phyloP scores from a whole-genome alignment of 768 basidiomycete genomes.

The Hericium erinaceus region DNA sequence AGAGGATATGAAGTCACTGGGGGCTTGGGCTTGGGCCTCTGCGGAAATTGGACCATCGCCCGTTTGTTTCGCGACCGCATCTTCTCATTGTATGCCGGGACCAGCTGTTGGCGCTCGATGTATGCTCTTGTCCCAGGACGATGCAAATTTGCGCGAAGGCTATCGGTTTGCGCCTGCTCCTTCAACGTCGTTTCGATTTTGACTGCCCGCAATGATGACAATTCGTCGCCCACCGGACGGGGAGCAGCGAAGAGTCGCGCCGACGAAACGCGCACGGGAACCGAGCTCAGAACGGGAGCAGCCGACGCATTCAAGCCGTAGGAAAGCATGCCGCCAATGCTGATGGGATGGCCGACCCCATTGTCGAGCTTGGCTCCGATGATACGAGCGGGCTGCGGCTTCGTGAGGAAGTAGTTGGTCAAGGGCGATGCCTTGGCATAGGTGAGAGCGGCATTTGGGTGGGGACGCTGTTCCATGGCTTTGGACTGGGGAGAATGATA shows the following conservation, averaged over 20 bases:
- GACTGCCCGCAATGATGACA: constrained; percentile 26
- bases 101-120: constrained; percentile 16
- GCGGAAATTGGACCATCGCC: neutral
- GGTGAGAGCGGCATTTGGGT: constrained; percentile 49
- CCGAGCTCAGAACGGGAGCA: neutral
- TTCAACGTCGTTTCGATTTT: constrained; percentile 24
- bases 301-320: constrained; percentile 10
- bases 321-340: constrained; percentile 37
- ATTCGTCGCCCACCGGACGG: neutral
- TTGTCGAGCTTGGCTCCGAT: constrained; percentile 1
- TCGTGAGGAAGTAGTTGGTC: constrained; percentile 42
- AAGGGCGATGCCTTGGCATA: constrained; percentile 48
- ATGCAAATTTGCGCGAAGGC: constrained; percentile 34
- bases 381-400: constrained; percentile 50
- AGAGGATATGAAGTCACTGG: neutral
- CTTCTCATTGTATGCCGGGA: neutral
- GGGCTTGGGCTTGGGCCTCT: neutral
- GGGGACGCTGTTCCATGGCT: constrained; percentile 55
- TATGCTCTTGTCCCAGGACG: constrained; percentile 42
- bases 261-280: neutral
- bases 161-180: constrained; percentile 22
- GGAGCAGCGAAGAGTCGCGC: neutral
- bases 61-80: neutral
- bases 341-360: constrained; percentile 21
- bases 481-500: constrained; percentile 20